Base-by-base conservation (phyloP, 257 asterid species). In the Nicotiana tomentosiformis region DNA sequence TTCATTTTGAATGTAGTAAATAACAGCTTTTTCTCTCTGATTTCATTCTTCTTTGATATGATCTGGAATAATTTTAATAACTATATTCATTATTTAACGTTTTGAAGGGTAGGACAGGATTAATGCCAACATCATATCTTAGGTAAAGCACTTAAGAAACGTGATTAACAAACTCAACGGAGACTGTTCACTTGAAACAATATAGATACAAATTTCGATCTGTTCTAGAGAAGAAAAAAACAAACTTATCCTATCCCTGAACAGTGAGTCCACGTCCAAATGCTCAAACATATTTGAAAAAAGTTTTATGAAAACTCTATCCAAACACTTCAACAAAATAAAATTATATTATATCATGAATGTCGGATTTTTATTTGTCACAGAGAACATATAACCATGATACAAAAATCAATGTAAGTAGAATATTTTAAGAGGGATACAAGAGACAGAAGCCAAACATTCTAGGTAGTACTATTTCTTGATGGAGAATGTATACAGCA, bases 401-500 rank as follows among this genome's bases (percentile, higher is more conserved):
- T 4, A 74, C 43, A 49, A 4, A 46, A 26, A 26, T 49, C 80
- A 74, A 26, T 51, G 51, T 10, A 74, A 46, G 62, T 15, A 14
- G 62, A 74, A 5, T 26, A 43, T 12, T 5, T 20, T 43, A 43
- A 5, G 78, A 72, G 7, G 14, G 43, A 74, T 8, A 26, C 26
- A 18, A 58, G 8, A 17, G 29, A 58, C 65, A 58, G n/a, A 23
- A 9, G 14, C 23, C 20, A 72, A 23, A 7, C 51, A 33, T 72
- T 29, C 11, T 65, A 65, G 4, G 51, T 53, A 53, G 58, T 53
- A 53, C 6, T 32, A 76, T 4, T 76, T 51, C 35, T 74, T 74
- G 62, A 74, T 51, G 69, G 82, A 56, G 58, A 79, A 79, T 1
- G 56, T 62, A 79, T 58, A 79, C 74, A 65, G 5, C 61, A 62